Percentiles rank a stretch among this genome's conserved stretches.
These are phyloP conservation scores for Pythium plurisporium DNA, from an alignment of 352 stramenopile species.

Conservation along the genomic window DNA sequence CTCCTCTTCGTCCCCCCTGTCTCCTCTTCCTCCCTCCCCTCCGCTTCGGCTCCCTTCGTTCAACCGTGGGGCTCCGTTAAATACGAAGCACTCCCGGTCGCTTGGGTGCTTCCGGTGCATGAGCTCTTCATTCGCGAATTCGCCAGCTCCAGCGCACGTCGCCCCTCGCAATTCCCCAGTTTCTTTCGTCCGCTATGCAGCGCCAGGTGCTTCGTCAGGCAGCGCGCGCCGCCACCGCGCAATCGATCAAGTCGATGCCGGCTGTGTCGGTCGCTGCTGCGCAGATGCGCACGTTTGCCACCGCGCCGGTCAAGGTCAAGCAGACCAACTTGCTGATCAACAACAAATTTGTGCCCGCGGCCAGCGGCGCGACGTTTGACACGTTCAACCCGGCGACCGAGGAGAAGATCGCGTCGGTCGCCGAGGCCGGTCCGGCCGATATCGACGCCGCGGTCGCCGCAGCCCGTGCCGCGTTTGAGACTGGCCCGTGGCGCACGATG, in stretches of 20 bases:
- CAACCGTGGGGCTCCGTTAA: background rate
- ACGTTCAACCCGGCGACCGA: conserved; percentile 59
- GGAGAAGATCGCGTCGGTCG: conserved; percentile 46
- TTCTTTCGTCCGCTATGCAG: conserved; percentile 27
- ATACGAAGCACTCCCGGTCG: background rate
- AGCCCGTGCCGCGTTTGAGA: conserved; percentile 39
- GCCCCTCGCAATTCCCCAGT: background rate
- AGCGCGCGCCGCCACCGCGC: conserved; percentile 19
- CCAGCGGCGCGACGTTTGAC: conserved; percentile 55
- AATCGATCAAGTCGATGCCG: conserved; percentile 22
- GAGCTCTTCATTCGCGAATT: conserved; percentile 22
- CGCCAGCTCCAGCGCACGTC: conserved; percentile 5
- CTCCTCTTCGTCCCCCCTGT: background rate
- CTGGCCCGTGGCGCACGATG: conserved; percentile 38
- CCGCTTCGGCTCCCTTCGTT: background rate
- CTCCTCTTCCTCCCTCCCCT: background rate
- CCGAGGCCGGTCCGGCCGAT: conserved; percentile 34
- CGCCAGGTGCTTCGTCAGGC: conserved; percentile 46
- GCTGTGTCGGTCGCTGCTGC: conserved; percentile 19
- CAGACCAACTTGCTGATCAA: conserved; percentile 86
- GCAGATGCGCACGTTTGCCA: conserved; percentile 25
- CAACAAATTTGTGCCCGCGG: conserved; percentile 73
- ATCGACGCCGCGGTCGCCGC: conserved; percentile 46
- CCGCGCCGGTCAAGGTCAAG: conserved; percentile 30
- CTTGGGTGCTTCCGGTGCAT: no score